These are phyloP conservation scores for Insectozyma bohioensis DNA, from an alignment of 1,139 yeast genomes.

Conservation along the genomic window DNA sequence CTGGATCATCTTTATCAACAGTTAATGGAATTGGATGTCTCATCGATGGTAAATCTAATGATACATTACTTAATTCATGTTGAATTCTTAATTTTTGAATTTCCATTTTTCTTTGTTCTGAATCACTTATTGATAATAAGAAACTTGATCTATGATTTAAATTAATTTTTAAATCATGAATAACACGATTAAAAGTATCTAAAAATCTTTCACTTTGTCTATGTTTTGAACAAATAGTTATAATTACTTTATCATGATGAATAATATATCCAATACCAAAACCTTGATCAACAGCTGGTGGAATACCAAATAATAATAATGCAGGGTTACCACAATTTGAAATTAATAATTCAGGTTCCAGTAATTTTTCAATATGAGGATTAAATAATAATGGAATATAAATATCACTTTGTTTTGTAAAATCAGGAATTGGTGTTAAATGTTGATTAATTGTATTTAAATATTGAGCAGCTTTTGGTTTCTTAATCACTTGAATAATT, in stretches of 20 bases:
- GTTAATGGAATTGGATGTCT: conserved; percentile 39
- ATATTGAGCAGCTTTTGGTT: conserved; percentile 30
- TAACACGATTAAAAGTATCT: conserved; percentile 60
- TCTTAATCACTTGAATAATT: conserved; percentile 45
- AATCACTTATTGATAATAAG: conserved; percentile 33
- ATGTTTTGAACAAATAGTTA: conserved; percentile 71
- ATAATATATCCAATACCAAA: conserved; percentile 77
- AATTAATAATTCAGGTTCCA: conserved; percentile 43
- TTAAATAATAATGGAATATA: conserved; percentile 58
- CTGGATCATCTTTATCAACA: conserved; percentile 19
- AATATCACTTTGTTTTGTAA: conserved; percentile 15
- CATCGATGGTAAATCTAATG: conserved; percentile 29
- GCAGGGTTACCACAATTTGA: conserved; percentile 81
- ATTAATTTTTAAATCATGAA: conserved; percentile 50
- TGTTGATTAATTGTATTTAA: conserved; percentile 44
- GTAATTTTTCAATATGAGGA: conserved; percentile 47
- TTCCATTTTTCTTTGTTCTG: conserved; percentile 34
- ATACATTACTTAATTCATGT: conserved; percentile 34
- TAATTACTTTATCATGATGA: conserved; percentile 56
- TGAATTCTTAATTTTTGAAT: conserved; percentile 36
- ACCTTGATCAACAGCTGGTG: conserved; percentile 75
- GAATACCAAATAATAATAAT: conserved; percentile 67
- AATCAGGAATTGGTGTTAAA: conserved; percentile 27
- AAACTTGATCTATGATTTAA: conserved; percentile 42
- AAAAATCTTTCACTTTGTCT: conserved; percentile 71